Conservation (phyloP, 805 yeast genomes). For the Lachancea mirantina region DNA sequence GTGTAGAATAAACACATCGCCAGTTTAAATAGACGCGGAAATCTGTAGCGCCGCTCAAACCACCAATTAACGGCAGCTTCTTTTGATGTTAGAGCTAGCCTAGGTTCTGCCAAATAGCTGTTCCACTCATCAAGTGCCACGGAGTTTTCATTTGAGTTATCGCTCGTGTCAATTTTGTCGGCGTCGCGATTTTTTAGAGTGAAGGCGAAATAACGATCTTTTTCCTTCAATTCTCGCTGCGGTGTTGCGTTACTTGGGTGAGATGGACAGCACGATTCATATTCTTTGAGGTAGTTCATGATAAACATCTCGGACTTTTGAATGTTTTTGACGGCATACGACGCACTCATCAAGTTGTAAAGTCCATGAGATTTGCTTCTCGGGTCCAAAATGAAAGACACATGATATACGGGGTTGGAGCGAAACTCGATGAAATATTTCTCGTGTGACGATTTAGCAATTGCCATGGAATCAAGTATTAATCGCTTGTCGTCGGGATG, state of each 20-base stretch:
- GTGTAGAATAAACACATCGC: slow-evolving; percentile 5
- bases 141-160: background rate
- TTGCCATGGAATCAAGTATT: slow-evolving; percentile 5
- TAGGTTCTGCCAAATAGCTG: background rate
- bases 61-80: slow-evolving; percentile 3
- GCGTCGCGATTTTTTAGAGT: background rate
- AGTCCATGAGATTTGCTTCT: slow-evolving; percentile 3
- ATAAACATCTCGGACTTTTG: background rate
- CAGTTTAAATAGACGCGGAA: slow-evolving; percentile 1
- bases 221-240: background rate
- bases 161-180: background rate
- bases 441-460: background rate
- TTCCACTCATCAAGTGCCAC: background rate
- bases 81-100: background rate
- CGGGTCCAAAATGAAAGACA: slow-evolving; percentile 4
- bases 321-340: background rate
- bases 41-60: slow-evolving; percentile 1
- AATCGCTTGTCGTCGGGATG: slow-evolving; percentile 1
- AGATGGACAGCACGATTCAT: background rate
- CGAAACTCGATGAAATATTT: slow-evolving; percentile 1
- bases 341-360: slow-evolving; percentile 1
- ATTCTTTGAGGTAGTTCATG: slow-evolving; percentile 1
- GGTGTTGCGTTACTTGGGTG: background rate
- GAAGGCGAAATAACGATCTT: background rate
- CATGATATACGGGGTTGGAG: slow-evolving; percentile 4